Evolutionary conservation across 805 yeast genomes (phyloP), one percentile per base, ranked within the genome.

Genomic region (Kuraishia capsulata): DNA sequence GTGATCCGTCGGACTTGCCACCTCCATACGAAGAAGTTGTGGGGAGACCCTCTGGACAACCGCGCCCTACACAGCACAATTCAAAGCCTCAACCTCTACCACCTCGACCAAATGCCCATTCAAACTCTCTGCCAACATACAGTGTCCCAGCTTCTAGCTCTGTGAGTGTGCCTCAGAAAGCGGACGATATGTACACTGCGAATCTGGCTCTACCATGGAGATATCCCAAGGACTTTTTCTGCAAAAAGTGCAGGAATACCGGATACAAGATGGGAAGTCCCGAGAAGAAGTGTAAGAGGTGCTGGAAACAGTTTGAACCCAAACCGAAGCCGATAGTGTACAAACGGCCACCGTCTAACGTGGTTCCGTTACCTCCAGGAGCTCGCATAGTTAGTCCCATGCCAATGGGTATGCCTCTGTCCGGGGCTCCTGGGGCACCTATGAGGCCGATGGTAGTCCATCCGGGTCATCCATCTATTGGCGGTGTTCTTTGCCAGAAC

Each of bases 381-480:
- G n/a, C 29, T 30, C 36, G 29, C n/a, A 21, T 36, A 11, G 16
- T 24, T n/a, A 28, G 21, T 18, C 30, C 33, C n/a, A 33, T 11
- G 37, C 33, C 34, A 11, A 20, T 14, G 18, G n/a, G n/a, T n/a
- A n/a, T n/a, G n/a, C n/a, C n/a, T n/a, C n/a, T n/a, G n/a, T 17
- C 20, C 20, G 30, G 10, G 20, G 33, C 21, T 4, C 25, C 25
- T 35, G 41, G 21, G 20, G 21, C n/a, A 36, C 33, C 17, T 13
- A 21, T 37, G 18, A 51, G 54, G 3, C 67, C 76, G 1, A 37
- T 69, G 16, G 58, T 72, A 13, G 81, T 83, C 1, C 53, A 50
- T 17, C 92, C 95, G 0, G 95, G 95, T 2, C 95, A 85, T 49
- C 90, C 92, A 1, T 49, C 78, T 24, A 53, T 73, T 44, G 95